These are phyloP conservation scores for Macrolepiota dolichaula DNA, from an alignment of 768 basidiomycete genomes.

Conservation along the genomic window DNA sequence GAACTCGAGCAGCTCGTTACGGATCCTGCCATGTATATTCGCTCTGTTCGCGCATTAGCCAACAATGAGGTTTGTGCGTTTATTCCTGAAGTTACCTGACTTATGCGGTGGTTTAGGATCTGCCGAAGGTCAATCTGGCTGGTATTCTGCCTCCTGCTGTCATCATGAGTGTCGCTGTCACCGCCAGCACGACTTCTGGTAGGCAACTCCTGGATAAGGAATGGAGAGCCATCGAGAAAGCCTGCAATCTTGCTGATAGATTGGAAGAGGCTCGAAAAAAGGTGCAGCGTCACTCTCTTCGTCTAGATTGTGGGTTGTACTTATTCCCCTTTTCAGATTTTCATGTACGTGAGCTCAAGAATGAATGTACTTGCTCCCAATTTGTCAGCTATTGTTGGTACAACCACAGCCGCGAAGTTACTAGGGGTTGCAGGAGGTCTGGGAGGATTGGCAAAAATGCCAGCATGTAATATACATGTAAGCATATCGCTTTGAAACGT, in stretches of 20 bases:
- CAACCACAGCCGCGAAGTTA: constrained; percentile 96
- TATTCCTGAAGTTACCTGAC: background rate
- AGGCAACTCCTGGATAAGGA: constrained; percentile 61
- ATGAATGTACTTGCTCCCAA: constrained; percentile 99
- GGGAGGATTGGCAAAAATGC: constrained; percentile 88
- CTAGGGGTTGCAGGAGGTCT: constrained; percentile 97
- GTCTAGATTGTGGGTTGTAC: background rate
- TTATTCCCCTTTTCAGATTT: constrained; percentile 57
- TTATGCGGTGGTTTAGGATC: constrained; percentile 50
- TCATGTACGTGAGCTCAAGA: constrained; percentile 98
- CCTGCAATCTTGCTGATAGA: constrained; percentile 85
- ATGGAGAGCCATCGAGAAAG: constrained; percentile 81
- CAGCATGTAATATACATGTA: constrained; percentile 92
- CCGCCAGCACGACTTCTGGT: constrained; percentile 89
- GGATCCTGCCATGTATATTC: constrained; percentile 90
- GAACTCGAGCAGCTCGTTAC: constrained; percentile 94
- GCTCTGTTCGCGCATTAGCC: constrained; percentile 82
- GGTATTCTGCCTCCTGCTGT: constrained; percentile 84
- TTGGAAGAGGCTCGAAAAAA: constrained; percentile 88
- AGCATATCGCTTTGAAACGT: constrained; percentile 23
- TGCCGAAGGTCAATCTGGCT: constrained; percentile 79
- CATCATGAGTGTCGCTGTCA: constrained; percentile 94
- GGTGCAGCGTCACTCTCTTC: constrained; percentile 33
- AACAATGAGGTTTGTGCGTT: constrained; percentile 68
- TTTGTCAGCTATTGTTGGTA: constrained; percentile 97